Percentiles rank a stretch among this genome's conserved stretches.
Conservation (phyloP, 1,139 yeast species). For the Blastobotrys illinoisensis region DNA sequence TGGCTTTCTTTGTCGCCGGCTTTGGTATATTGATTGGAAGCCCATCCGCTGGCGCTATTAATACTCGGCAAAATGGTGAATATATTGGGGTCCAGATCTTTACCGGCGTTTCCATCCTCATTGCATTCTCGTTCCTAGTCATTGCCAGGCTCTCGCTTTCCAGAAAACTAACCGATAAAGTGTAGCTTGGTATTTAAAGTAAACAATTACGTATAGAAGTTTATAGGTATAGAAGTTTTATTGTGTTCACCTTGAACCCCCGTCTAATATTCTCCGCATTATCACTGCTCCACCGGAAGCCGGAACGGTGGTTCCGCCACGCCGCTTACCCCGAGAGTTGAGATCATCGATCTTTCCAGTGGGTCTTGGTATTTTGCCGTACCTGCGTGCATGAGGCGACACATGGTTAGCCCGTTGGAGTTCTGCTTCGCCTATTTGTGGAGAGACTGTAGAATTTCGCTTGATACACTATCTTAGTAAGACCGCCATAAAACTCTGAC, state of each 20-base stretch:
- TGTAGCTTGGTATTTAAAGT: no score
- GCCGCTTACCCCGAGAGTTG: not conserved
- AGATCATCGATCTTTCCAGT: not conserved
- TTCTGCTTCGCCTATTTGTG: no score
- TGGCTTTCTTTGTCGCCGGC: constrained; percentile 49
- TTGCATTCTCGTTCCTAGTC: constrained; percentile 1
- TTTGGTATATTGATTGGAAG: constrained; percentile 49
- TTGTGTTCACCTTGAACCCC: no score
- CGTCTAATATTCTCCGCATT: not conserved
- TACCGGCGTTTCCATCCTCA: constrained; percentile 13
- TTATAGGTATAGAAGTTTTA: no score
- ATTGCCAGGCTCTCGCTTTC: not conserved
- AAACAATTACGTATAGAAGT: no score
- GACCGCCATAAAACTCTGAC: no score
- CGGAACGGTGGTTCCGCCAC: not conserved
- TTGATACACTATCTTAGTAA: no score
- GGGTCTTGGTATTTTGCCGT: not conserved
- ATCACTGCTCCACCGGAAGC: not conserved
- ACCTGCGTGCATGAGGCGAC: no score
- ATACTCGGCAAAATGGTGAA: constrained; percentile 16
- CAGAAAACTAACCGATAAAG: not conserved
- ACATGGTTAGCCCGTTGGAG: no score
- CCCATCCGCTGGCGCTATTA: constrained; percentile 49
- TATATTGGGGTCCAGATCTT: constrained; percentile 17
- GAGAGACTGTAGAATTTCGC: no score